A percentile compares a stretch with the other conserved stretches of the same genome.
These are phyloP conservation scores for Prunus salicina DNA, from an alignment of 306 rosid species.

Conservation along the genomic window DNA sequence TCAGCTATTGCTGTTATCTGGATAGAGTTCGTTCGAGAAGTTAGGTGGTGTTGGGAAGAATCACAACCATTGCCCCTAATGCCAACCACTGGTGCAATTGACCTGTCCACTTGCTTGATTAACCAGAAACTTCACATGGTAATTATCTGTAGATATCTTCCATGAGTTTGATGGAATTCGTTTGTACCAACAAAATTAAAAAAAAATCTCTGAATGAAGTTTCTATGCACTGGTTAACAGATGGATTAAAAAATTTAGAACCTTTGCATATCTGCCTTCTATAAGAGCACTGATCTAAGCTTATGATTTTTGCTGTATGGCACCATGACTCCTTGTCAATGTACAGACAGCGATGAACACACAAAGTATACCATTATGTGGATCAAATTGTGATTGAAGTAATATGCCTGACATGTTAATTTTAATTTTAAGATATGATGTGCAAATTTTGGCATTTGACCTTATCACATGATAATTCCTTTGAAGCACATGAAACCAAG, in stretches of 20 bases:
- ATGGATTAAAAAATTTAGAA: neutral
- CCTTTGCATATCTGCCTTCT: neutral
- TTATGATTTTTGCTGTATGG: neutral
- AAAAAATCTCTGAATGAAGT: no score
- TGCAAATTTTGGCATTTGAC: neutral
- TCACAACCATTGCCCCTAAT: slow-evolving; percentile 82
- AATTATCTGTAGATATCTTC: slow-evolving; percentile 29
- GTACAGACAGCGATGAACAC: neutral
- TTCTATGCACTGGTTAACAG: neutral
- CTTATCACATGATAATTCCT: neutral
- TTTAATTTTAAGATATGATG: neutral
- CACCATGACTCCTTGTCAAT: neutral
- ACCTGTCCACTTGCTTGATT: slow-evolving; percentile 82
- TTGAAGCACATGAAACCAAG: slow-evolving; percentile 11
- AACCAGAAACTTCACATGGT: slow-evolving; percentile 95
- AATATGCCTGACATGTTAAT: slow-evolving; percentile 4
- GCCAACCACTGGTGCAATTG: slow-evolving; percentile 68
- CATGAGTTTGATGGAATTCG: slow-evolving; percentile 22
- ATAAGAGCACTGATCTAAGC: neutral
- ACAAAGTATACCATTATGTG: neutral
- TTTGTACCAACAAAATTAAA: neutral
- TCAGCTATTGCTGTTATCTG: slow-evolving; percentile 86
- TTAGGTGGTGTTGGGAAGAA: slow-evolving; percentile 99
- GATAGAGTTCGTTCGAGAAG: slow-evolving; percentile 96
- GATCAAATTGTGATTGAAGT: neutral